Conservation (phyloP, 176 grass and related monocot genomes). For the Oryza meridionalis region DNA sequence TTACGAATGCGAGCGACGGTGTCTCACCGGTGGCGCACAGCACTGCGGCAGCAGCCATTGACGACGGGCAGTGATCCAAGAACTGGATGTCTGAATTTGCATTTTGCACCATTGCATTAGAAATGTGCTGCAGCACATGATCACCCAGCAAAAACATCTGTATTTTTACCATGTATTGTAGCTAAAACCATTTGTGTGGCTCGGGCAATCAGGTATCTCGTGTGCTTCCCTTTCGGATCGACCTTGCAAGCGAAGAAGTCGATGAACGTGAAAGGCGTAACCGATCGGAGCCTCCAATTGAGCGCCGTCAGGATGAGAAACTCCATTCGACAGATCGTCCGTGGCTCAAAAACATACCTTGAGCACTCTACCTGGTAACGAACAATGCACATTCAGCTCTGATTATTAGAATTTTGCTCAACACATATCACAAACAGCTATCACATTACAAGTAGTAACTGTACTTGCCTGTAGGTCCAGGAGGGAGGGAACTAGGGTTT, state of each 20-base stretch:
- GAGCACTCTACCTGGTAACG: conserved; percentile 65
- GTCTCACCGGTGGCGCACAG: conserved; percentile 67
- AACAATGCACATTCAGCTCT: conserved; percentile 25
- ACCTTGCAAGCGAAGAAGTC: conserved; percentile 92
- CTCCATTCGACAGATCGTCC: conserved; percentile 77
- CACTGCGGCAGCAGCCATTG: conserved; percentile 83
- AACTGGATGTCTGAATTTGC: conserved; percentile 66
- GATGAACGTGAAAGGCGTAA: conserved; percentile 90
- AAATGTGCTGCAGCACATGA: background rate
- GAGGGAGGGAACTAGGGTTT: conserved; percentile 79
- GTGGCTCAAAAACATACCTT: conserved; percentile 67
- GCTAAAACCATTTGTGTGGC: conserved; percentile 70
- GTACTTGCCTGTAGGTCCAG: conserved; percentile 84
- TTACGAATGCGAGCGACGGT: conserved; percentile 47
- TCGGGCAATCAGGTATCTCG: conserved; percentile 52
- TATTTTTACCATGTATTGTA: conserved; percentile 60
- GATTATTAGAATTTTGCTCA: background rate
- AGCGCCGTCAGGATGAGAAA: conserved; percentile 74
- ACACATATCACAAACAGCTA: background rate
- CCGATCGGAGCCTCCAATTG: conserved; percentile 83
- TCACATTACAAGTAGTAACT: conserved; percentile 4
- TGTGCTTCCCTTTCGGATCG: conserved; percentile 68
- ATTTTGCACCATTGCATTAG: conserved; percentile 36
- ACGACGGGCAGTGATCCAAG: conserved; percentile 75
- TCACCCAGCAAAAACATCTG: background rate